These are phyloP conservation scores for Vanderwaltozyma polyspora DNA, from an alignment of 805 yeast genomes.

Conservation along the genomic window DNA sequence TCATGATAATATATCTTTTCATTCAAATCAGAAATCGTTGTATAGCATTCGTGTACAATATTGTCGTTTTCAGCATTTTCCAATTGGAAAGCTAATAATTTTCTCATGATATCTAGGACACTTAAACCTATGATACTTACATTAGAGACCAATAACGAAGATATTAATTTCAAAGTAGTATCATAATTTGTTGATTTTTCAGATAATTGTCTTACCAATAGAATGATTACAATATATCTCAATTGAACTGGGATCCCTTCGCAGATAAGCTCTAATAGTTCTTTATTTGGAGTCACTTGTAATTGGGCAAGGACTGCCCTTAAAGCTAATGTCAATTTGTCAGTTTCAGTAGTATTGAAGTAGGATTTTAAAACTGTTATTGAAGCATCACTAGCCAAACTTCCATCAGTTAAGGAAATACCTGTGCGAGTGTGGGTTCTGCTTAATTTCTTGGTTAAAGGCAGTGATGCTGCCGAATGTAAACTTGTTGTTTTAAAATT, in stretches of 20 bases:
- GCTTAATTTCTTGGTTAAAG: constrained; percentile 18
- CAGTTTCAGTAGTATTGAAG: constrained; percentile 52
- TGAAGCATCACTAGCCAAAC: constrained; percentile 23
- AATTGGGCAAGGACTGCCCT: constrained; percentile 39
- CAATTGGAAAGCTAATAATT: constrained; percentile 40
- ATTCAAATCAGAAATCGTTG: constrained; percentile 58
- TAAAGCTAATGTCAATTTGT: constrained; percentile 50
- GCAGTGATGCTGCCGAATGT: constrained; percentile 4
- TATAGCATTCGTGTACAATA: constrained; percentile 36
- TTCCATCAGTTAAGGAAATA: constrained; percentile 16
- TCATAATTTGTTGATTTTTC: constrained; percentile 8
- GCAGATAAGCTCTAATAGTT: constrained; percentile 52
- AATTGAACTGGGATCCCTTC: constrained; percentile 73
- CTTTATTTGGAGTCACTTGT: constrained; percentile 25
- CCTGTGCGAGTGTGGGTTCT: constrained; percentile 23
- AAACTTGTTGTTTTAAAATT: constrained; percentile 9
- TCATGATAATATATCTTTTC: constrained; percentile 76
- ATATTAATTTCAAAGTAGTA: constrained; percentile 34
- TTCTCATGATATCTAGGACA: constrained; percentile 64
- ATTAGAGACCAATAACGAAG: constrained; percentile 58
- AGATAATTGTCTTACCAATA: constrained; percentile 30
- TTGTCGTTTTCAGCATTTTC: constrained; percentile 15
- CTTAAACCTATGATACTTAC: constrained; percentile 83
- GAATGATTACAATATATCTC: constrained; percentile 51
- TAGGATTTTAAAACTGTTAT: constrained; percentile 40